Evolutionary conservation across 2,329 filamentous ascomycete genomes (phyloP).

Genomic region (Alternaria arbusti): DNA sequence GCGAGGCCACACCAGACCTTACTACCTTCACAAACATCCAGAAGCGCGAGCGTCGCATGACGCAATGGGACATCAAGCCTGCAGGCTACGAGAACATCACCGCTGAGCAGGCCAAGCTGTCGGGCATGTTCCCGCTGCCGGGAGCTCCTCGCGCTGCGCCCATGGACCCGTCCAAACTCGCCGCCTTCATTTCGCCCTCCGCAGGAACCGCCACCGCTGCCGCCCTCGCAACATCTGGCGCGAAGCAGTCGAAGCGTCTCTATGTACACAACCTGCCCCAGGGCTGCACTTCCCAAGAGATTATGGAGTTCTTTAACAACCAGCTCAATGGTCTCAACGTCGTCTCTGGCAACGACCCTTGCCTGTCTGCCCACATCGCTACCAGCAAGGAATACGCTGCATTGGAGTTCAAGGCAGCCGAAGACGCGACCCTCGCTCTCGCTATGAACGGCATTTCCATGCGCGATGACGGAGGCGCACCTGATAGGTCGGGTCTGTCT

Average conservation of each 20-base stretch:
- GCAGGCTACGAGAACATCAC: constrained; percentile 98
- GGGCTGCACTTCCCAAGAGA: constrained; percentile 73
- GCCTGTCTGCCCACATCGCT: constrained; percentile 81
- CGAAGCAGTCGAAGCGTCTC: constrained; percentile 91
- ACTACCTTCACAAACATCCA: constrained; percentile 83
- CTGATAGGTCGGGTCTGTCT: constrained; percentile 65
- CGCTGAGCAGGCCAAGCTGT: constrained; percentile 97
- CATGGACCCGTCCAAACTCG: constrained; percentile 91
- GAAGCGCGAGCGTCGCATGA: constrained; percentile 88
- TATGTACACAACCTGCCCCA: constrained; percentile 83
- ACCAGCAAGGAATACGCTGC: constrained; percentile 82
- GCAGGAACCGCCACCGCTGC: constrained; percentile 72
- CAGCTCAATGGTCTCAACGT: constrained; percentile 97
- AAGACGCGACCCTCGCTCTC: constrained; percentile 88
- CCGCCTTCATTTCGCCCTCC: constrained; percentile 94
- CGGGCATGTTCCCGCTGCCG: constrained; percentile 97
- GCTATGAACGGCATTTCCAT: constrained; percentile 90
- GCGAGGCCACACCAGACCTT: constrained; percentile 94
- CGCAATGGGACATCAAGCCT: constrained; percentile 99
- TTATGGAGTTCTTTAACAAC: constrained; percentile 90
- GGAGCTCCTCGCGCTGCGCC: constrained; percentile 93
- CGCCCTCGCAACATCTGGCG: constrained; percentile 90
- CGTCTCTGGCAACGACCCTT: constrained; percentile 82
- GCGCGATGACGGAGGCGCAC: constrained; percentile 65
- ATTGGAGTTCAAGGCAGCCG: constrained; percentile 85